phyloP scores from a whole-genome alignment of 1,284 basidiomycete genomes.

The Mycena citricolor region DNA sequence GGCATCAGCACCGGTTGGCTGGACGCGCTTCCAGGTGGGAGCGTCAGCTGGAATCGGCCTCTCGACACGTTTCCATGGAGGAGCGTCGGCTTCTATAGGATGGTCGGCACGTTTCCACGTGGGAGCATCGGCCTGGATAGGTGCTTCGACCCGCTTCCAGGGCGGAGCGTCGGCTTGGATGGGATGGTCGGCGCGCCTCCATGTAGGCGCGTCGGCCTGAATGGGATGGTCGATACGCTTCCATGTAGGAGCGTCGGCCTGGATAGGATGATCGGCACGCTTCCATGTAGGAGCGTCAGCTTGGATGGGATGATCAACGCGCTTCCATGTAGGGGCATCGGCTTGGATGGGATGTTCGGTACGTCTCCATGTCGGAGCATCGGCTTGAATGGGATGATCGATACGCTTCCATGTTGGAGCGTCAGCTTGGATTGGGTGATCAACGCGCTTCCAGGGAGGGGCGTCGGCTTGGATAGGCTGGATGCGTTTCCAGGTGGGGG shows the following conservation, averaged over 20 bases:
- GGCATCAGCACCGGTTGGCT: background rate
- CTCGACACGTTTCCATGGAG: background rate
- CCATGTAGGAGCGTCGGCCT: constrained; percentile 4
- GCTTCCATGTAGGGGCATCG: constrained; percentile 1
- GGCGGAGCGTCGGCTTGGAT: background rate
- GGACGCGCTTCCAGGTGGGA: constrained; percentile 3
- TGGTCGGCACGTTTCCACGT: constrained; percentile 1
- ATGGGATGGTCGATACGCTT: background rate
- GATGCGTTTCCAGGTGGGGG: constrained; percentile 3
- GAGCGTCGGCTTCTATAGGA: background rate
- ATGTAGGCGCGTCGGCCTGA: background rate
- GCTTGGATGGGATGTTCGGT: background rate
- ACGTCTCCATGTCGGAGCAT: too few relatives aligned
- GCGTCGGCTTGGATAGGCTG: too few relatives aligned
- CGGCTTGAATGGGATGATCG: too few relatives aligned
- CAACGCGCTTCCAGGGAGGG: too few relatives aligned
- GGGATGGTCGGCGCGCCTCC: background rate
- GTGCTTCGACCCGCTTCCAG: constrained; percentile 1
- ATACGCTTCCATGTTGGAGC: constrained; percentile 3
- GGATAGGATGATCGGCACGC: too few relatives aligned
- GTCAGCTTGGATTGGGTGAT: too few relatives aligned
- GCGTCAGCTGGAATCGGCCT: background rate
- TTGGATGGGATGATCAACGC: too few relatives aligned
- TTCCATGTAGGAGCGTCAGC: background rate
- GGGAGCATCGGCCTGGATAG: background rate